Conservation (phyloP, 1,284 basidiomycete genomes). For the Ceratobasidium sp. region DNA sequence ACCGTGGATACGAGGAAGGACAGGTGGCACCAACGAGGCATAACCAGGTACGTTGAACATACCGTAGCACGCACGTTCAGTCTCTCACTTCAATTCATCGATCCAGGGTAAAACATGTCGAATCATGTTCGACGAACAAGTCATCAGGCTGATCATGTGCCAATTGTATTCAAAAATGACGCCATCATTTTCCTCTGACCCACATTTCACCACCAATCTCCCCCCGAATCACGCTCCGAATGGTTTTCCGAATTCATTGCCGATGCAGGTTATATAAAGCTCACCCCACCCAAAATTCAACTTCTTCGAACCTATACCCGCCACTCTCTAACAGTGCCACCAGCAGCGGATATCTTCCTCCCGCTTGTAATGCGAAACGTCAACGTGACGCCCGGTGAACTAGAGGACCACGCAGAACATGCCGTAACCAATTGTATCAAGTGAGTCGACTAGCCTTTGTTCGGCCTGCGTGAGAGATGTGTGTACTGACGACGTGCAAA, state of each 20-base stretch:
- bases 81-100: too few relatives aligned
- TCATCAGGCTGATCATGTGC: not conserved
- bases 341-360: too few relatives aligned
- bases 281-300: not conserved
- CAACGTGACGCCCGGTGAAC: not conserved
- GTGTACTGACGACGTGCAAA: not conserved
- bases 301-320: not conserved
- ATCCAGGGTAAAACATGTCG: too few relatives aligned
- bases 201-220: not conserved
- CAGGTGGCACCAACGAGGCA: not conserved
- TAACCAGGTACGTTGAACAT: too few relatives aligned
- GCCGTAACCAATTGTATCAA: constrained; percentile 8
- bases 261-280: constrained; percentile 4
- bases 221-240: constrained; percentile 20
- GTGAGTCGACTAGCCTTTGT: not conserved
- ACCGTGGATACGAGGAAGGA: not conserved
- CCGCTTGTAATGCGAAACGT: not conserved
- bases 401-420: not conserved
- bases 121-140: too few relatives aligned
- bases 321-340: too few relatives aligned
- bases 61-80: too few relatives aligned
- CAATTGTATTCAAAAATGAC: not conserved
- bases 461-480: not conserved
- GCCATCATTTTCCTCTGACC: not conserved
- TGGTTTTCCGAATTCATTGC: constrained; percentile 22